phyloP scores from a whole-genome alignment of 768 basidiomycete genomes.

The Collybiopsis confluens region DNA sequence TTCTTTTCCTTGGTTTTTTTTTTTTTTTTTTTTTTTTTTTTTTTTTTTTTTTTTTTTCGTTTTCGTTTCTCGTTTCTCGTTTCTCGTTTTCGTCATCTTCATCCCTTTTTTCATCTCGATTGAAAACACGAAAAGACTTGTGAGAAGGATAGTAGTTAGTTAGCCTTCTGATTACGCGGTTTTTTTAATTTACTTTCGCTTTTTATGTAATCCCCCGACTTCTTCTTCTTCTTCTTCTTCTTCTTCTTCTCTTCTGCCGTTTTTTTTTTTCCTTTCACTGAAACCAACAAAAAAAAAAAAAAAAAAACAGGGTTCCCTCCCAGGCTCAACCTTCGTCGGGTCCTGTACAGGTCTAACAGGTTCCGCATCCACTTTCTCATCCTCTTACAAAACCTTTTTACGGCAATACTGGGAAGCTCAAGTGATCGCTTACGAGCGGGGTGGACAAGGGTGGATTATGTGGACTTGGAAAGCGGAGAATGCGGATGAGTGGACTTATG shows the following conservation, averaged over 20 bases:
- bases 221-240: background rate
- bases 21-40: too few relatives aligned
- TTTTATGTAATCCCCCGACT: background rate
- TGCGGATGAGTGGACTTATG: slow-evolving; percentile 89
- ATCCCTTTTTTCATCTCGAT: too few relatives aligned
- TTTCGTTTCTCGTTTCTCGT: too few relatives aligned
- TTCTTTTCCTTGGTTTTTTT: background rate
- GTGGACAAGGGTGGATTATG: slow-evolving; percentile 65
- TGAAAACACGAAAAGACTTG: too few relatives aligned
- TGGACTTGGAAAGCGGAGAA: slow-evolving; percentile 85
- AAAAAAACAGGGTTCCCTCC: slow-evolving; percentile 38
- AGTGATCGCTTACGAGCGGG: slow-evolving; percentile 63
- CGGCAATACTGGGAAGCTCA: slow-evolving; percentile 85
- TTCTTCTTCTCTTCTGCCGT: background rate
- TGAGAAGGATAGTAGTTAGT: too few relatives aligned
- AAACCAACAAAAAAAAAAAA: too few relatives aligned
- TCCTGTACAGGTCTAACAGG: slow-evolving; percentile 75
- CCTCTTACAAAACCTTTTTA: slow-evolving; percentile 77
- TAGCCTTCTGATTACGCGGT: too few relatives aligned
- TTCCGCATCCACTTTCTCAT: slow-evolving; percentile 64
- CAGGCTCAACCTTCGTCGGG: slow-evolving; percentile 67
- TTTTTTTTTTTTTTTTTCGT: too few relatives aligned
- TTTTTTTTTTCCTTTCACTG: background rate
- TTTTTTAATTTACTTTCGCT: too few relatives aligned
- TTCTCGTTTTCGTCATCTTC: too few relatives aligned